These are phyloP conservation scores for Umbilicus rupestris DNA, from an alignment of 164 flowering plant genomes.

Conservation along the genomic window DNA sequence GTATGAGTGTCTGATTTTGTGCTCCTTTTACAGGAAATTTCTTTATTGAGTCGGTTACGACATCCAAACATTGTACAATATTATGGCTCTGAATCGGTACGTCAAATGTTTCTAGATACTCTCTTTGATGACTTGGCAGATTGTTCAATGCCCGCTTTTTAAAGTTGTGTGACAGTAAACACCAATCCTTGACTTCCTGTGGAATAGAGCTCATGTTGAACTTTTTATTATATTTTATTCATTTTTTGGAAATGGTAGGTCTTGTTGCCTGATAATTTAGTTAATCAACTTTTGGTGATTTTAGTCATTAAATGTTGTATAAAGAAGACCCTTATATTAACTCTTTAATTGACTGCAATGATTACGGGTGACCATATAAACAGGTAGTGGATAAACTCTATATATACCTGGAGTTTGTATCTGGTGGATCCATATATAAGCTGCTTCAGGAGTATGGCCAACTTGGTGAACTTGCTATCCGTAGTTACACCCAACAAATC, in stretches of 20 bases:
- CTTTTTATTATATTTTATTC: too few species aligned
- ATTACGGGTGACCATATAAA: slow-evolving; percentile 1
- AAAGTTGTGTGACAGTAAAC: not conserved
- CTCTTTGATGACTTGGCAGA: not conserved
- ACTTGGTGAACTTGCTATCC: slow-evolving; percentile 73
- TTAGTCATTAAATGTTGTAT: not conserved
- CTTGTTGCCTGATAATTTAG: not conserved
- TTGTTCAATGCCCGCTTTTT: not conserved
- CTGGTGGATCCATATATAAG: slow-evolving; percentile 92
- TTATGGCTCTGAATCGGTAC: slow-evolving; percentile 75
- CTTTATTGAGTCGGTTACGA: slow-evolving; percentile 65
- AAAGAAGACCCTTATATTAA: not conserved
- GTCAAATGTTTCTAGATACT: slow-evolving; percentile 11
- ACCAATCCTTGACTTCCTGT: too few species aligned
- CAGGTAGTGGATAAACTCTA: slow-evolving; percentile 85
- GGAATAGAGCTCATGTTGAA: too few species aligned
- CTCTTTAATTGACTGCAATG: not conserved
- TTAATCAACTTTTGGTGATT: not conserved
- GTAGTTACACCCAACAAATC: slow-evolving; percentile 85
- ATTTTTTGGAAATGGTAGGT: not conserved
- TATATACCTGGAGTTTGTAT: slow-evolving; percentile 88
- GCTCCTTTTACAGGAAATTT: slow-evolving; percentile 49
- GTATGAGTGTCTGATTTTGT: not conserved
- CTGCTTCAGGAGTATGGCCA: slow-evolving; percentile 93
- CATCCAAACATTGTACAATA: slow-evolving; percentile 92